These are phyloP conservation scores for Meyerozyma athensensis DNA, from an alignment of 1,139 yeast genomes.

Conservation along the genomic window DNA sequence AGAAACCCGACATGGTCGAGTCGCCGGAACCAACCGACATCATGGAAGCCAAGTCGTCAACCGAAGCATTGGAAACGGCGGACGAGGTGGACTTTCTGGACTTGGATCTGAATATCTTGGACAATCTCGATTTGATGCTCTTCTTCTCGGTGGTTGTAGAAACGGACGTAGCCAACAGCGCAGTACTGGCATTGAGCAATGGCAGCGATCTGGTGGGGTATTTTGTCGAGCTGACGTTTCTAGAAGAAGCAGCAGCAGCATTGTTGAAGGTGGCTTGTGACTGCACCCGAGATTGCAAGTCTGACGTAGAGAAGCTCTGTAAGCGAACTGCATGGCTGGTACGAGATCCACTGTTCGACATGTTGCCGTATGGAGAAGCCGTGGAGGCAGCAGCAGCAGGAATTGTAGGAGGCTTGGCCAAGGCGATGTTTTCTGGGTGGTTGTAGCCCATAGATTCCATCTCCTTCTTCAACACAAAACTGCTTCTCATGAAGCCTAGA, in stretches of 20 bases:
- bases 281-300: constrained; percentile 1
- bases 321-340: constrained; percentile 1
- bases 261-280: background rate
- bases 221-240: background rate
- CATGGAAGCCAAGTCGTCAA: constrained; percentile 26
- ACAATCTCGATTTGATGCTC: constrained; percentile 25
- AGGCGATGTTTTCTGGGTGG: constrained; percentile 27
- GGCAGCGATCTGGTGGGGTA: constrained; percentile 8
- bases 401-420: constrained; percentile 24
- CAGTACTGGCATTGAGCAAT: constrained; percentile 2
- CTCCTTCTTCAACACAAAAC: constrained; percentile 33
- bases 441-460: constrained; percentile 27
- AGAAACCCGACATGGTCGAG: constrained; percentile 31
- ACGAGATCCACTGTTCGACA: background rate
- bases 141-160: constrained; percentile 14
- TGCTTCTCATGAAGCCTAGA: constrained; percentile 37
- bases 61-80: constrained; percentile 5
- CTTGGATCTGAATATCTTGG: constrained; percentile 20
- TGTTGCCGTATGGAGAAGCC: background rate
- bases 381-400: constrained; percentile 18
- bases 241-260: background rate
- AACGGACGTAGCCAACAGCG: background rate
- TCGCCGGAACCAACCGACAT: constrained; percentile 22
- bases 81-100: constrained; percentile 10
- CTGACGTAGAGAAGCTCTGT: background rate